phyloP scores from a whole-genome alignment of 108 stramenopile genomes.

The Cyclostephanos tholiformis region DNA sequence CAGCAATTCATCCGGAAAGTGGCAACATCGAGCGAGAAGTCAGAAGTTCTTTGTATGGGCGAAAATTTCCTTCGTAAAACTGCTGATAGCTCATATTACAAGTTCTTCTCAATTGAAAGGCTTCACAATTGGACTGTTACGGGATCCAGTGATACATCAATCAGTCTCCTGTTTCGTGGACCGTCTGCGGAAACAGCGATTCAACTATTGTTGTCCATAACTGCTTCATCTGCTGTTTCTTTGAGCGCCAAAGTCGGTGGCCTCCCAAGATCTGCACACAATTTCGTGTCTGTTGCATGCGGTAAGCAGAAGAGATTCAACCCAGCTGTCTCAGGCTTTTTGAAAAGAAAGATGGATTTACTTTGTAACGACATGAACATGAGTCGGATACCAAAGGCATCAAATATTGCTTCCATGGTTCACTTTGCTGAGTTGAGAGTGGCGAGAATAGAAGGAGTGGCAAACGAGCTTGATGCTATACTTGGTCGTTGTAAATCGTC shows the following conservation, averaged over 20 bases:
- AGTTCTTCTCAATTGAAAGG: slow-evolving; percentile 52
- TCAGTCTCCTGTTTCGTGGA: slow-evolving; percentile 41
- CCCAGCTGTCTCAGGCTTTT: slow-evolving; percentile 42
- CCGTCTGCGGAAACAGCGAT: slow-evolving; percentile 36
- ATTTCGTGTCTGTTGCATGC: slow-evolving; percentile 24
- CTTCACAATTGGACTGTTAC: slow-evolving; percentile 57
- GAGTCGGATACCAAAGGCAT: slow-evolving; percentile 16
- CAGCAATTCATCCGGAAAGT: slow-evolving; percentile 11
- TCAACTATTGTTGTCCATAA: slow-evolving; percentile 38
- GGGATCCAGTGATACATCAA: slow-evolving; percentile 27
- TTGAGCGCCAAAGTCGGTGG: slow-evolving; percentile 17
- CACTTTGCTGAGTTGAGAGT: slow-evolving; percentile 39
- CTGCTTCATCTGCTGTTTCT: slow-evolving; percentile 17
- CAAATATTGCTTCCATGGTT: slow-evolving; percentile 33
- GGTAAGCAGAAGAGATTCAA: slow-evolving; percentile 27
- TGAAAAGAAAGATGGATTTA: slow-evolving; percentile 30
- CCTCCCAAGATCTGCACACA: slow-evolving; percentile 27
- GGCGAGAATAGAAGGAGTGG: slow-evolving; percentile 36
- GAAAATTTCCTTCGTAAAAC: slow-evolving; percentile 9
- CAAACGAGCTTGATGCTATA: slow-evolving; percentile 32
- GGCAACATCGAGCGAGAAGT: slow-evolving; percentile 23
- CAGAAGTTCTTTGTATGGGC: slow-evolving; percentile 14
- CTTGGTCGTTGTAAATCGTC: slow-evolving; percentile 36
- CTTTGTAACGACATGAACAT: slow-evolving; percentile 37
- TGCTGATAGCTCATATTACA: slow-evolving; percentile 49